phyloP scores from a whole-genome alignment of 2,329 filamentous ascomycete species.

The Neoarthrinium moseri region DNA sequence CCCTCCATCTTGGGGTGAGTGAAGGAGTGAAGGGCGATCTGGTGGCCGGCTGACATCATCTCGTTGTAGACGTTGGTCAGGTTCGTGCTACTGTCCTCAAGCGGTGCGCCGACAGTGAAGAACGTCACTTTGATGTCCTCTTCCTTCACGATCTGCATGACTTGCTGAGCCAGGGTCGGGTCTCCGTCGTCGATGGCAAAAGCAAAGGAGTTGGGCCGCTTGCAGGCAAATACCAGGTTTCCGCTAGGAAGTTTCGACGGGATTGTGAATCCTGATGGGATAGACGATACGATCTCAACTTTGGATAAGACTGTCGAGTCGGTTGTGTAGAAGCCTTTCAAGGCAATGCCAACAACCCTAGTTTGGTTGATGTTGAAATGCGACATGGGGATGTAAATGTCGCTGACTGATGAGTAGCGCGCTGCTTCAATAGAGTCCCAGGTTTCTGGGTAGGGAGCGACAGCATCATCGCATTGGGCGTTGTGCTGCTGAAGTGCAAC shows the following conservation, averaged over 20 bases:
- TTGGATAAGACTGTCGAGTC: slow-evolving; percentile 50
- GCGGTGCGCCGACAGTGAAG: slow-evolving; percentile 65
- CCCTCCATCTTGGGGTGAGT: slow-evolving; percentile 68
- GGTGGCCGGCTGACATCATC: slow-evolving; percentile 62
- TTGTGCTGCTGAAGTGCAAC: slow-evolving; percentile 69
- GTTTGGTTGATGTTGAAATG: slow-evolving; percentile 64
- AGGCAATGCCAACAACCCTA: slow-evolving; percentile 56
- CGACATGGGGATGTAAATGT: slow-evolving; percentile 66
- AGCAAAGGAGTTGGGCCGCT: slow-evolving; percentile 67
- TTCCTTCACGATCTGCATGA: slow-evolving; percentile 60
- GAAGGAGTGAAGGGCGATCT: slow-evolving; percentile 67
- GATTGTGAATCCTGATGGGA: slow-evolving; percentile 50
- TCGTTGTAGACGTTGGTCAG: slow-evolving; percentile 63
- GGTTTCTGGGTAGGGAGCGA: slow-evolving; percentile 63
- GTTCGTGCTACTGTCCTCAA: slow-evolving; percentile 58
- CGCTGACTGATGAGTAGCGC: slow-evolving; percentile 50
- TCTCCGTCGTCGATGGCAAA: slow-evolving; percentile 72
- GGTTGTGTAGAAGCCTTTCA: slow-evolving; percentile 62
- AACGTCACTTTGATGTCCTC: slow-evolving; percentile 67
- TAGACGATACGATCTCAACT: slow-evolving; percentile 58
- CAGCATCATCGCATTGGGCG: slow-evolving; percentile 49
- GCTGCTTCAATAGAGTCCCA: slow-evolving; percentile 66
- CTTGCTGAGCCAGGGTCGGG: slow-evolving; percentile 56
- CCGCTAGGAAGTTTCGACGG: slow-evolving; percentile 62
- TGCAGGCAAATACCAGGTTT: slow-evolving; percentile 61